A percentile compares a stretch with the other conserved stretches of the same genome.
Evolutionary conservation across 2,329 filamentous ascomycete genomes (phyloP).

Genomic region (Ophiostoma triangulosporum): DNA sequence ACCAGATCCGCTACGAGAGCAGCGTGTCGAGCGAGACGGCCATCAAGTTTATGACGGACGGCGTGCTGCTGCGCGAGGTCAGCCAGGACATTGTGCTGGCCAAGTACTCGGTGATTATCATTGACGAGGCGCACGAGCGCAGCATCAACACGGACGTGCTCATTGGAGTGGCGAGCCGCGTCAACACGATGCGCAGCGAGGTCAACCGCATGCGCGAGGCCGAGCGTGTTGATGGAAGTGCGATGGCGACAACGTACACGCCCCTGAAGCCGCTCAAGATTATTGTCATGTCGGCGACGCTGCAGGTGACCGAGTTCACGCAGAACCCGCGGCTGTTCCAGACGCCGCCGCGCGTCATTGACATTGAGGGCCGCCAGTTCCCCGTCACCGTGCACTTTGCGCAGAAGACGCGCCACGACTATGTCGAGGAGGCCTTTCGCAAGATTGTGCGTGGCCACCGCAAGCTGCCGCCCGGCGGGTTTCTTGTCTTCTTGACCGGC

Average conservation of each 20-base stretch:
- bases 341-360: slow-evolving; percentile 64
- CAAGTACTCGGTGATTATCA: slow-evolving; percentile 87
- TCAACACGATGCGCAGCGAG: slow-evolving; percentile 69
- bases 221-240: not conserved
- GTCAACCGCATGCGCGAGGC: slow-evolving; percentile 26
- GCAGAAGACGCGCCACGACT: slow-evolving; percentile 69
- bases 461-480: slow-evolving; percentile 79
- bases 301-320: slow-evolving; percentile 81
- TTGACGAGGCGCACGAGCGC: slow-evolving; percentile 94
- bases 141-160: slow-evolving; percentile 96
- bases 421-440: slow-evolving; percentile 75
- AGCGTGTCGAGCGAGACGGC: slow-evolving; percentile 68
- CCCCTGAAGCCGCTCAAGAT: slow-evolving; percentile 70
- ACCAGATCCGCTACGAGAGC: slow-evolving; percentile 91
- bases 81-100: slow-evolving; percentile 74
- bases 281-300: slow-evolving; percentile 94
- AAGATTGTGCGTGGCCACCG: slow-evolving; percentile 81
- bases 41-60: slow-evolving; percentile 98
- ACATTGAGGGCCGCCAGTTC: slow-evolving; percentile 85
- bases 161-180: slow-evolving; percentile 91
- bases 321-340: slow-evolving; percentile 72
- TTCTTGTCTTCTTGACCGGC: slow-evolving; percentile 88
- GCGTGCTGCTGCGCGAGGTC: slow-evolving; percentile 83
- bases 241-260: slow-evolving; percentile 21
- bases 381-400: slow-evolving; percentile 84